These are phyloP conservation scores for Ogataea siamensis DNA, from an alignment of 805 yeast species.

Conservation along the genomic window DNA sequence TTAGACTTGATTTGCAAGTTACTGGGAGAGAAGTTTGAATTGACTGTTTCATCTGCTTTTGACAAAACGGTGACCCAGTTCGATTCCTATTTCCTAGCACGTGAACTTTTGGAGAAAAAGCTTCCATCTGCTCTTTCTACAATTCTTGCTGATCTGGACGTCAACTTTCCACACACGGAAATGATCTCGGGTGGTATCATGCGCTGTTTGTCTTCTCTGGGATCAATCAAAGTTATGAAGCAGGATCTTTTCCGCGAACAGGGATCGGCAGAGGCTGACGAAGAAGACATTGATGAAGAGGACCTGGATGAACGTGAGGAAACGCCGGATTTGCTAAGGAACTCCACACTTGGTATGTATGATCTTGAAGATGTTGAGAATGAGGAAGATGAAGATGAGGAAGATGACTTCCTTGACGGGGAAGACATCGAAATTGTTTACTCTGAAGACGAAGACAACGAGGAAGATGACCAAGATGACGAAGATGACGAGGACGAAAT, in stretches of 20 bases:
- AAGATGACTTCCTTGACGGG: constrained; percentile 31
- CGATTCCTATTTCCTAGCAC: constrained; percentile 65
- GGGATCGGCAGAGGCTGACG: constrained; percentile 38
- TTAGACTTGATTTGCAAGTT: constrained; percentile 46
- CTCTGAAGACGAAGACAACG: constrained; percentile 26
- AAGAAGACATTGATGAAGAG: constrained; percentile 64
- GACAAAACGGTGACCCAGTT: constrained; percentile 48
- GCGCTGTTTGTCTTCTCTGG: constrained; percentile 55
- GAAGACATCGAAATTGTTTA: constrained; percentile 35
- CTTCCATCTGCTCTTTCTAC: constrained; percentile 56
- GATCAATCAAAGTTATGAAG: constrained; percentile 53
- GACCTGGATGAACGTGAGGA: constrained; percentile 63
- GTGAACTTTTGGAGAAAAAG: constrained; percentile 65
- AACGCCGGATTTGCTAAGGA: constrained; percentile 77
- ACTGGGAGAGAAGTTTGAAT: constrained; percentile 41
- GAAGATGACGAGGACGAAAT: constrained; percentile 38
- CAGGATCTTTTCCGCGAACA: constrained; percentile 55
- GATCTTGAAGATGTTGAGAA: constrained; percentile 67
- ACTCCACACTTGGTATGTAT: constrained; percentile 92
- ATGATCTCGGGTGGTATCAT: constrained; percentile 57
- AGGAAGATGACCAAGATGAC: constrained; percentile 19
- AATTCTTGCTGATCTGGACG: constrained; percentile 63
- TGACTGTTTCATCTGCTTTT: constrained; percentile 35
- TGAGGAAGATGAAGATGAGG: constrained; percentile 33
- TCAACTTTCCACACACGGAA: constrained; percentile 68